Evolutionary conservation across 768 basidiomycete genomes (phyloP), one percentile per base, ranked within the genome.

Genomic region (Russula virescens): DNA sequence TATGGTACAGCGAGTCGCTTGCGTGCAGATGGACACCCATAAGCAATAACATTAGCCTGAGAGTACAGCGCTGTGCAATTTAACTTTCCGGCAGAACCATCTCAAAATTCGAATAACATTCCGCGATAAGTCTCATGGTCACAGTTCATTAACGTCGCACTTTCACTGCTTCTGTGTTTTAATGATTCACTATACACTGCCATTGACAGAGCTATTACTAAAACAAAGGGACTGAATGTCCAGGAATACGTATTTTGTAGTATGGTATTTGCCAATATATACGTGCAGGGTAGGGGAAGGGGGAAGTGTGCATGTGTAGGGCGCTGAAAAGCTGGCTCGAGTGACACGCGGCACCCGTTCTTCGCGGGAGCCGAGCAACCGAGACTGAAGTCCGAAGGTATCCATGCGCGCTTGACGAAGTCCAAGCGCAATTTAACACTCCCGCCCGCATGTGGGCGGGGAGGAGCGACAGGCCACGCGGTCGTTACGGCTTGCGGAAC

Each of bases 401-500:
- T 64, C 58, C 48, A 35, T 45, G 49, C 2, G 25, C 16, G 53
- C 40, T 54, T 40, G 25, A 60, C 10, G 26, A 23, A 11, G 52
- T 35, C 35, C 40, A 26, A 53, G 47, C 34, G 47, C 53, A 38
- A 43, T 55, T 58, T 50, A 19, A 13, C 42, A 35, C 47, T 42
- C 58, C 58, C 57, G 40, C 58, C 62, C 46, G 34, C 14, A 58
- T 50, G 58, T 45, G 53, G 62, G 58, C 47, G 28, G 51, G 52
- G 63, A 64, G 63, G 63, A 64, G 63, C 13, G 47, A 40, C 53
- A 31, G 25, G 25, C 58, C 52, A 64, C 63, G 63, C 63, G 53
- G 63, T 64, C 63, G 31, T 66, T 75, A 90, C 50, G 91, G 91
- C 77, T 93, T 95, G 75, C 90, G 83, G 81, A 92, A 95, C 73